These are phyloP conservation scores for Candida koratica DNA, from an alignment of 805 yeast species.

Conservation along the genomic window DNA sequence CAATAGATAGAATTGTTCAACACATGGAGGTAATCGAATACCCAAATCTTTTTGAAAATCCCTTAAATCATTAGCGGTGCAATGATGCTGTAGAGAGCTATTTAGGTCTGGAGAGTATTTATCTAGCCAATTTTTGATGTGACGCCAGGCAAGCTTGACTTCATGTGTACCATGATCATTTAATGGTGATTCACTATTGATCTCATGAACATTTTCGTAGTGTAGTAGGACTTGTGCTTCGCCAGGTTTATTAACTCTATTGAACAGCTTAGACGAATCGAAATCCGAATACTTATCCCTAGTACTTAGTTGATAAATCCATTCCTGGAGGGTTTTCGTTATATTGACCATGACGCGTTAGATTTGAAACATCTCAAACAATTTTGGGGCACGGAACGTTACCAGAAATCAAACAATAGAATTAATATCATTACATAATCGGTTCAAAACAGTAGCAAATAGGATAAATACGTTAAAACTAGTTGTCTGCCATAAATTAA, in stretches of 20 bases:
- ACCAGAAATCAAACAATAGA: no score
- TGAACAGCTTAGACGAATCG: slow-evolving; percentile 46
- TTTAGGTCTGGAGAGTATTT: slow-evolving; percentile 76
- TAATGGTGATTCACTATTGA: slow-evolving; percentile 22
- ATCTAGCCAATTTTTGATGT: slow-evolving; percentile 79
- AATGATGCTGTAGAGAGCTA: slow-evolving; percentile 73
- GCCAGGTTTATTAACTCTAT: slow-evolving; percentile 39
- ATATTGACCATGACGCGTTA: slow-evolving; percentile 17
- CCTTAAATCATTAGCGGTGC: slow-evolving; percentile 72
- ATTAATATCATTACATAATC: no score
- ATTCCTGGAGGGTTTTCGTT: slow-evolving; percentile 47
- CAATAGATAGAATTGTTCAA: slow-evolving; percentile 69
- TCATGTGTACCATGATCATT: slow-evolving; percentile 67
- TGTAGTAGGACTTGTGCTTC: slow-evolving; percentile 25
- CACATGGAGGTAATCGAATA: slow-evolving; percentile 71
- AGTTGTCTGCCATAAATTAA: no score
- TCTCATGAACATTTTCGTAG: slow-evolving; percentile 8
- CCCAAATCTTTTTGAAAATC: slow-evolving; percentile 82
- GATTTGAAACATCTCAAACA: no score
- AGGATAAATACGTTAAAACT: no score
- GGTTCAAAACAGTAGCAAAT: no score
- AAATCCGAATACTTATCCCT: slow-evolving; percentile 69
- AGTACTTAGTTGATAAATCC: slow-evolving; percentile 60
- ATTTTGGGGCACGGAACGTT: no score
- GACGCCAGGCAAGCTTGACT: slow-evolving; percentile 77